phyloP scores from a whole-genome alignment of 768 basidiomycete genomes.

The Glaciozyma antarctica region DNA sequence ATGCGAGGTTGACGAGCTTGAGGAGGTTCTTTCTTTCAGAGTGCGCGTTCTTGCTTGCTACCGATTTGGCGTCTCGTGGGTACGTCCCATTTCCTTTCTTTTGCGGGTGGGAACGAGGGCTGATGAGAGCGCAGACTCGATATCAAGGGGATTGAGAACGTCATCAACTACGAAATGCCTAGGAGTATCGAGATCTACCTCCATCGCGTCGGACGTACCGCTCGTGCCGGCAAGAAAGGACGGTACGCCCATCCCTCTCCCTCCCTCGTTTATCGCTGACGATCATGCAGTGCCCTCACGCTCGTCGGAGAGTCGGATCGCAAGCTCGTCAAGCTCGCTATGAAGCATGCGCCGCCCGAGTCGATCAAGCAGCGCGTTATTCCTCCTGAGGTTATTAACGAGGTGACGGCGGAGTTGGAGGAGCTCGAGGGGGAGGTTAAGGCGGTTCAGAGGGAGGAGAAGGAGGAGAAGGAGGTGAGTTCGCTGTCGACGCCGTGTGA shows the following conservation, averaged over 20 bases:
- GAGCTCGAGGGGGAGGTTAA: constrained; percentile 65
- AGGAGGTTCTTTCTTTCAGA: constrained; percentile 63
- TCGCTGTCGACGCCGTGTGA: not conserved
- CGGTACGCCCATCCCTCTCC: constrained; percentile 48
- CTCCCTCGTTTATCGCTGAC: not conserved
- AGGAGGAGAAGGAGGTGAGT: constrained; percentile 80
- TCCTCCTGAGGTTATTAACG: constrained; percentile 60
- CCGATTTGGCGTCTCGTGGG: constrained; percentile 69
- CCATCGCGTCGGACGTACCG: constrained; percentile 60
- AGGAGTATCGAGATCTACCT: constrained; percentile 78
- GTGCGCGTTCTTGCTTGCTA: constrained; percentile 90
- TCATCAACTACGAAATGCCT: constrained; percentile 99
- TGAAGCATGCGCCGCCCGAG: constrained; percentile 71
- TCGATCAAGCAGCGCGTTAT: constrained; percentile 81
- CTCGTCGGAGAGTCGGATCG: constrained; percentile 92
- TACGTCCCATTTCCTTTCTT: not conserved
- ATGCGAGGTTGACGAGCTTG: constrained; percentile 84
- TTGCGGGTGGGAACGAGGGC: too few relatives aligned
- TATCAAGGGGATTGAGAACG: constrained; percentile 93
- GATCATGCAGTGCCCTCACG: constrained; percentile 63
- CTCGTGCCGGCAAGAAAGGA: constrained; percentile 65
- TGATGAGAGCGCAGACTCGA: constrained; percentile 63
- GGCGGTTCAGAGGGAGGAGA: constrained; percentile 77
- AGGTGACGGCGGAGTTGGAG: constrained; percentile 61
- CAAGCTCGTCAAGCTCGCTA: constrained; percentile 89